These are phyloP conservation scores for Aspergillus persii DNA, from an alignment of 2,329 filamentous ascomycete genomes.

Conservation along the genomic window DNA sequence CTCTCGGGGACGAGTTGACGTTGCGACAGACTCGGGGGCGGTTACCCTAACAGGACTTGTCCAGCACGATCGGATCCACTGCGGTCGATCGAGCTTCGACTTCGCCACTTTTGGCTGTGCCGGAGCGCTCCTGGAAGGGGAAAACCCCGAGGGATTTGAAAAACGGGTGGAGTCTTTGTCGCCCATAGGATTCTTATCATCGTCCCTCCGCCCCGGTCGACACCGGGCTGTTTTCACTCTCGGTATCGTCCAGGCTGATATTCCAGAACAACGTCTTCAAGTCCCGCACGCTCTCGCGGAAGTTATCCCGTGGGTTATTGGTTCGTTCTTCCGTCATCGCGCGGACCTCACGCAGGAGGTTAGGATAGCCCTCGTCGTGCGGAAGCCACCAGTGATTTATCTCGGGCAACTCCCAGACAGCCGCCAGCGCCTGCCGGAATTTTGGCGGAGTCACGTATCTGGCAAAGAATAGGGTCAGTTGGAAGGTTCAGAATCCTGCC, in stretches of 20 bases:
- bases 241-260: slow-evolving; percentile 53
- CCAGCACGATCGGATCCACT: neutral
- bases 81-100: neutral
- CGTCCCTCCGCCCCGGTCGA: slow-evolving; percentile 13
- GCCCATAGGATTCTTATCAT: neutral
- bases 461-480: neutral
- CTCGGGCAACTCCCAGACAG: slow-evolving; percentile 69
- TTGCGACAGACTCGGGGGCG: neutral
- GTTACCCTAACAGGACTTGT: neutral
- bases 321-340: slow-evolving; percentile 77
- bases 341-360: slow-evolving; percentile 72
- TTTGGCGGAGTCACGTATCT: slow-evolving; percentile 81
- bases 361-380: slow-evolving; percentile 71
- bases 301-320: slow-evolving; percentile 51
- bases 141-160: neutral
- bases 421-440: slow-evolving; percentile 72
- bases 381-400: slow-evolving; percentile 87
- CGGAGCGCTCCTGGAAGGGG: neutral
- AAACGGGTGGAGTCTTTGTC: slow-evolving; percentile 1
- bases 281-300: slow-evolving; percentile 66
- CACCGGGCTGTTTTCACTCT: slow-evolving; percentile 29
- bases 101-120: neutral
- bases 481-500: neutral
- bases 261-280: slow-evolving; percentile 71
- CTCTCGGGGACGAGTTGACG: neutral